Evolutionary conservation across 805 yeast species (phyloP), one percentile per base, ranked within the genome.

Genomic region (Isabelozyma pseudorhagii): DNA sequence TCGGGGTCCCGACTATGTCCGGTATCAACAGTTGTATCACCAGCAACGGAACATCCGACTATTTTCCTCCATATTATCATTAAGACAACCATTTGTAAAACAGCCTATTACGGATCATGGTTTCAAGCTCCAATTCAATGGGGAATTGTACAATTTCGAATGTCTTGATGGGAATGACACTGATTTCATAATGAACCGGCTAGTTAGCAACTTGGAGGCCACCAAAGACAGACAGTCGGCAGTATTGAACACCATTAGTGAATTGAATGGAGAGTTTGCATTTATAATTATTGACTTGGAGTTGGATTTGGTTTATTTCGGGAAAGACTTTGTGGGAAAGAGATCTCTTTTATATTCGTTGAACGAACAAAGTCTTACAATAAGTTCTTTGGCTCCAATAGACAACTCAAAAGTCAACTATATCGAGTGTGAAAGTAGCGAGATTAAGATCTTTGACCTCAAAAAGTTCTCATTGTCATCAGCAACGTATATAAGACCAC

Each of bases 261-360:
- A 45, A 1, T 56, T 90, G 15, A 77, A 80, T 29, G 99, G 99
- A 1, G 99, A 93, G 61, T 94, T 85, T 72, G 94, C 99, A 0
- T 83, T 71, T 64, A 65, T 75, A 56, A 64, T 84, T 14, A 61
- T 73, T 28, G 89, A 87, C 59, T 56, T 56, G n/a, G 14, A 53
- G 0, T 52, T 61, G 0, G 53, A 69, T 0, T 63, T 50, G 29
- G 55, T 89, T 0, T 87, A 81, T 70, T 94, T 91, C 69, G 97
- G 96, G 0, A 80, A 96, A 55, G 99, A 94, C 63, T 58, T 73
- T 0, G 70, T 89, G 28, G 99, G 99, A 0, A 85, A 86, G 59
- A 77, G 97, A 53, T 86, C 97, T 18, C 72, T 94, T 38, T 69
- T 85, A 8, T 88, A 77, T 56, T 54, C 54, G 4, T 40, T 61